phyloP scores from a whole-genome alignment of 805 yeast species.

The Candida sithepensis region DNA sequence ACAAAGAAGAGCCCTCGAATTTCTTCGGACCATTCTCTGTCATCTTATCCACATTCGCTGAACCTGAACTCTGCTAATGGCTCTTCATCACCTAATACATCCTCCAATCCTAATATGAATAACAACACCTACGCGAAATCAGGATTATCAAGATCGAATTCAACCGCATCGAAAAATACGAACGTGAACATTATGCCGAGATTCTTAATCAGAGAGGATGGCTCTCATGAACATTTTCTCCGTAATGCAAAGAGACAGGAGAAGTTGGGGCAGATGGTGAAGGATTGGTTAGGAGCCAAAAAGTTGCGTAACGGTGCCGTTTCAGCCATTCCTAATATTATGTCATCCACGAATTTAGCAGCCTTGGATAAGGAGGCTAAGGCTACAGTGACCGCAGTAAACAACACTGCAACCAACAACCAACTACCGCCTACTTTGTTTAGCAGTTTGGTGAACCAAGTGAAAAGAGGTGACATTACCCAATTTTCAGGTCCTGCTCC shows the following conservation, averaged over 20 bases:
- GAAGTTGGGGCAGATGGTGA: slow-evolving; percentile 68
- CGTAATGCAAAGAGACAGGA: slow-evolving; percentile 76
- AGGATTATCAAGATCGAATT: slow-evolving; percentile 15
- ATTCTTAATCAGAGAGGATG: slow-evolving; percentile 43
- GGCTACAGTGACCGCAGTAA: slow-evolving; percentile 23
- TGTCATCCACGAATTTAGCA: slow-evolving; percentile 33
- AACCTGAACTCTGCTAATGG: not conserved
- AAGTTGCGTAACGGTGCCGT: slow-evolving; percentile 67
- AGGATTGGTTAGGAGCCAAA: slow-evolving; percentile 45
- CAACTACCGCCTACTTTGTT: slow-evolving; percentile 64
- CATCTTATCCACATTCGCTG: not conserved
- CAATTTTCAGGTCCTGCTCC: slow-evolving; percentile 23
- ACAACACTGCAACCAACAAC: slow-evolving; percentile 14
- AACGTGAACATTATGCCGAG: not conserved
- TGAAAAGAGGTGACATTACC: slow-evolving; percentile 34
- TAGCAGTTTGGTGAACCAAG: slow-evolving; percentile 62
- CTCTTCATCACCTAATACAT: not conserved
- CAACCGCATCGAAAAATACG: slow-evolving; percentile 9
- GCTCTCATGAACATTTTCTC: slow-evolving; percentile 77
- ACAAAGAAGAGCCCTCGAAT: not conserved
- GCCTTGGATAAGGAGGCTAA: slow-evolving; percentile 27
- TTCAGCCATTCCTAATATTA: slow-evolving; percentile 67
- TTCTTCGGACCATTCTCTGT: not conserved
- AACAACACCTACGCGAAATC: not conserved
- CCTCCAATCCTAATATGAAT: not conserved